Percentiles rank a stretch among this genome's conserved stretches.
These are phyloP conservation scores for Rutstroemia sp. DNA, from an alignment of 2,329 filamentous ascomycete genomes.

Conservation along the genomic window DNA sequence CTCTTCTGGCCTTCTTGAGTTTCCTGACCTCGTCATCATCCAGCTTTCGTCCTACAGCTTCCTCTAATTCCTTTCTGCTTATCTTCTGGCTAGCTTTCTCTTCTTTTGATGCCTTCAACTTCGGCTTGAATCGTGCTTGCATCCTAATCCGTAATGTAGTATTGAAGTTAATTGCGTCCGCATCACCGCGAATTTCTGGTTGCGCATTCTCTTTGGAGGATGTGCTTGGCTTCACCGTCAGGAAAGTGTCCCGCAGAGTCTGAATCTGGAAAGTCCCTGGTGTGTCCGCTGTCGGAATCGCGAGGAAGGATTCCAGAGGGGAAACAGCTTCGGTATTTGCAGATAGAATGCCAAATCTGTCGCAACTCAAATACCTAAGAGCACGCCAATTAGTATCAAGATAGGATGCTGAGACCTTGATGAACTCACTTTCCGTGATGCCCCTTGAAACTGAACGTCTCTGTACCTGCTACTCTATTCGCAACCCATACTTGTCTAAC, in stretches of 20 bases:
- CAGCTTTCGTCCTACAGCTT: constrained; percentile 65
- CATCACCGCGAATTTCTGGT: constrained; percentile 71
- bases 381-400: neutral
- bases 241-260: constrained; percentile 62
- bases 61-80: constrained; percentile 76
- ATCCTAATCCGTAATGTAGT: constrained; percentile 78
- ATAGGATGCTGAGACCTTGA: neutral
- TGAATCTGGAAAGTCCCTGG: constrained; percentile 69
- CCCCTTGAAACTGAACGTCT: constrained; percentile 78
- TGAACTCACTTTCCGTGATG: constrained; percentile 69
- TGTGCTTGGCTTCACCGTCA: constrained; percentile 52
- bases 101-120: constrained; percentile 70
- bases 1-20: constrained; percentile 73
- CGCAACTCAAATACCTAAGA: constrained; percentile 71
- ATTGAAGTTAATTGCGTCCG: constrained; percentile 55
- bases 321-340: constrained; percentile 77
- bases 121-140: constrained; percentile 91
- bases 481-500: constrained; percentile 94
- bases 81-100: constrained; percentile 81
- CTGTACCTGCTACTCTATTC: constrained; percentile 73
- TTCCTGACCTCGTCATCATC: constrained; percentile 80
- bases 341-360: constrained; percentile 71
- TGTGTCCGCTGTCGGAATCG: constrained; percentile 56
- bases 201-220: constrained; percentile 38
- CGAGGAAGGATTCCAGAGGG: constrained; percentile 71